Evolutionary conservation across 2,329 filamentous ascomycete species (phyloP), one percentile per base, ranked within the genome.

Genomic region (Aureobasidium sp.): DNA sequence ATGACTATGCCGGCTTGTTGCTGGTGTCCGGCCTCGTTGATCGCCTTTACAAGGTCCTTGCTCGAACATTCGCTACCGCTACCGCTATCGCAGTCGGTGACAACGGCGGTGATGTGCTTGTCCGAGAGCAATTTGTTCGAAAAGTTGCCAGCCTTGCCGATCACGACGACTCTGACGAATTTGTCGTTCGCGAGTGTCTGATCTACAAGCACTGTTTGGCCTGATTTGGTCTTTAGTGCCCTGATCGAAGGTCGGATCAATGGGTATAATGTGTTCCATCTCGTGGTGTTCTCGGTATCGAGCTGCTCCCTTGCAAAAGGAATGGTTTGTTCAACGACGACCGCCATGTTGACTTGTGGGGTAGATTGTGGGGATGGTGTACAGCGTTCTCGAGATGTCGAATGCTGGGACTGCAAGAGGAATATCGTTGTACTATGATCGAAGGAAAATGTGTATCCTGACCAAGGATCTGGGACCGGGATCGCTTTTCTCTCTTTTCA

Each of bases 301-400:
- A 74, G 67, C 22, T 64, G 59, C 37, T 64, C 37, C 3, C 65
- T 48, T 9, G 65, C 60, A 62, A 72, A 73, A 2, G 72, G 72
- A 17, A 73, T 67, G 2, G 72, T 74, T 62, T 72, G 72, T 40
- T 71, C 68, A 40, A 73, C 71, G 19, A 72, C 68, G n/a, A 74
- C 67, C 35, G 71, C 67, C 72, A 74, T 74, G 11, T 42, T 22
- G 44, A 42, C 14, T 31, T 40, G 59, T 17, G 59, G 59, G 59
- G 59, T 52, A 45, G 11, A 52, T 19, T 52, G 58, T 29, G 58
- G 47, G 47, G 47, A 37, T 42, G 27, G 42, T 60, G 27, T 33
- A 5, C 11, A 3, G 17, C 2, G 9, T 9, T 3, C 22, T 44
- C 9, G 27, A 44, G 37, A 17, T 27, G 31, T 40, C 9, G 8